Conservation (phyloP, 208 protist species). For the Acanthamoeba lenticulata region DNA sequence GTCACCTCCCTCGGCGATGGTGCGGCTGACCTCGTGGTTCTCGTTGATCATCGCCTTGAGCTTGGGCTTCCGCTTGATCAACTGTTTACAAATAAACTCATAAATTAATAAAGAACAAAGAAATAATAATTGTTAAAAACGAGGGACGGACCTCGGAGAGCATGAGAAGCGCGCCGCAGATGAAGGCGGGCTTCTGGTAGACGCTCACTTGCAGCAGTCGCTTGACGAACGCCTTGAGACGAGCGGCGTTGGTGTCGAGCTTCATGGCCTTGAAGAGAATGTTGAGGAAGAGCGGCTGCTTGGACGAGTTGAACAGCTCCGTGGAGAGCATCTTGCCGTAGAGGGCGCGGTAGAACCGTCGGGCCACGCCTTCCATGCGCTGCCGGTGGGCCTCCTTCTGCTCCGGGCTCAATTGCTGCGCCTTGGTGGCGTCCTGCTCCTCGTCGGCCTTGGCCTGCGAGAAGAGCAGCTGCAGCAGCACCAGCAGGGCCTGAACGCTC, state of each 20-base stretch:
- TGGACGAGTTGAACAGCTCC: constrained; percentile 62
- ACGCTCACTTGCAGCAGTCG: constrained; percentile 74
- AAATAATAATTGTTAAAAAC: too few relatives aligned
- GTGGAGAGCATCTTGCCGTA: constrained; percentile 71
- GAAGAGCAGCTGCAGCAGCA: constrained; percentile 79
- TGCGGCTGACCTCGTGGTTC: not conserved
- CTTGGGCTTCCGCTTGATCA: constrained; percentile 65
- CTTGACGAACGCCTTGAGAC: constrained; percentile 76
- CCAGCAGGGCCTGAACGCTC: constrained; percentile 77
- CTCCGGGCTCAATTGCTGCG: not conserved
- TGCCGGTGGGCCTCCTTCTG: not conserved
- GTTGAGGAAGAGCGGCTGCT: constrained; percentile 74
- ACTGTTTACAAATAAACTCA: too few relatives aligned
- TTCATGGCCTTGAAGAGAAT: constrained; percentile 78
- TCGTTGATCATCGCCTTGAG: not conserved
- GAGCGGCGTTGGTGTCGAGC: constrained; percentile 55
- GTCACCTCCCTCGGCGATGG: not conserved
- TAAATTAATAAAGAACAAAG: too few relatives aligned
- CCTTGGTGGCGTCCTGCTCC: not conserved
- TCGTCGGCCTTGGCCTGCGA: not conserved
- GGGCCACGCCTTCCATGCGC: constrained; percentile 33
- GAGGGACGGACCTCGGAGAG: constrained; percentile 69
- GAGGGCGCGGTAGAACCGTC: constrained; percentile 79
- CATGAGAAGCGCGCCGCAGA: constrained; percentile 76
- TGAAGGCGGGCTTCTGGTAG: constrained; percentile 70